Evolutionary conservation across 1,284 basidiomycete genomes (phyloP), one percentile per base, ranked within the genome.

Genomic region (Ceratobasidium sp.): DNA sequence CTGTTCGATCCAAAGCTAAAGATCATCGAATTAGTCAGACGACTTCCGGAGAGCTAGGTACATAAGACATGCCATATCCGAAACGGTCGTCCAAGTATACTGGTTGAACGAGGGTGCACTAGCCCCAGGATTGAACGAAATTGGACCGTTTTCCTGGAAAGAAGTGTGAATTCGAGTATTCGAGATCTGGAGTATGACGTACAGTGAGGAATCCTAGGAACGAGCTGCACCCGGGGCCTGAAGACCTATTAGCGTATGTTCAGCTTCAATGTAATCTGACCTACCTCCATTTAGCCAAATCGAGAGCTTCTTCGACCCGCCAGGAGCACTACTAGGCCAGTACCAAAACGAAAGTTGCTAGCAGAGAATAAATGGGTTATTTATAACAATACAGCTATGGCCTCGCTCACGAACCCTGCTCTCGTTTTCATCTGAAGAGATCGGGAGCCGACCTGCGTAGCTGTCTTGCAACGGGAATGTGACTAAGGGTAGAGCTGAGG

Each of bases 61-160:
- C 6, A 27, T 52, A 18, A 30, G 18, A 27, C 78, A 20, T 30
- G 79, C 80, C 79, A 83, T 81, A 78, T 83, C 82, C 38, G 82
- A 82, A 18, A 83, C 67, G 59, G 83, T 84, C 23, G 81, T 82
- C 84, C 84, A 86, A 1, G 83, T 81, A 80, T 84, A 85, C 10
- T 81, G 82, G 77, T 86, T 87, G 2, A 78, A 60, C 14, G 80
- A 76, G 1, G 84, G 83, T 30, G 77, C 77, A 35, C 79, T 79
- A 4, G 81, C 82, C 10, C 84, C 84, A 4, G 81, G 80, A 23
- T 82, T 79, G 83, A 84, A 83, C 10, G 78, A 66, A 65, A 83
- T 81, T 6, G 81, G 80, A 0, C 86, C 86, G 77, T 84, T 84
- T 81, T 87, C 86, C 78, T 84, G 82, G 27, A 83, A 33, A 2